phyloP scores from a whole-genome alignment of 2,329 filamentous ascomycete species.

The Zymoseptoria ardabiliae region DNA sequence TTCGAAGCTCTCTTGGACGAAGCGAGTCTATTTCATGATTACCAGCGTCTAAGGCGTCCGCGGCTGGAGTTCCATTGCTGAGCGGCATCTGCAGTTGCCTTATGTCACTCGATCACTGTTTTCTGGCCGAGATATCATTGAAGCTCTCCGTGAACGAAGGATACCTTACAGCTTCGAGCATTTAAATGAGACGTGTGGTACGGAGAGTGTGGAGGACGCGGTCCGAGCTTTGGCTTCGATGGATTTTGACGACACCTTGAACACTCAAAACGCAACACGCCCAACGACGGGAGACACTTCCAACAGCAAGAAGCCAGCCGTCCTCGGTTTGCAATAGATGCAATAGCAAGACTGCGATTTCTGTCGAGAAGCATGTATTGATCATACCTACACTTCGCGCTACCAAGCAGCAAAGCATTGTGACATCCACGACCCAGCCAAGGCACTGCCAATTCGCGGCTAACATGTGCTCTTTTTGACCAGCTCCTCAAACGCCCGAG shows the following conservation, averaged over 20 bases:
- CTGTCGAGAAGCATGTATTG: not conserved
- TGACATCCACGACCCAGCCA: not conserved
- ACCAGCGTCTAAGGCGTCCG: conserved; percentile 20
- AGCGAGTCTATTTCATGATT: conserved; percentile 1
- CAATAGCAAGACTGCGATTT: not conserved
- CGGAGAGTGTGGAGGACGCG: not conserved
- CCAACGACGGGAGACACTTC: not conserved
- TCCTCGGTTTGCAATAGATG: not conserved
- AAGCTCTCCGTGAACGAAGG: not conserved
- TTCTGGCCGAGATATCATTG: not conserved
- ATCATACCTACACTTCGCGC: not conserved
- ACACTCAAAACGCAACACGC: no score
- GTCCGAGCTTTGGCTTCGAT: not conserved
- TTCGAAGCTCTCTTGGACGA: not conserved
- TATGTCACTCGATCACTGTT: not conserved
- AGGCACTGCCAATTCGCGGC: not conserved
- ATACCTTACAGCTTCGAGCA: not conserved
- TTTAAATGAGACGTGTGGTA: not conserved
- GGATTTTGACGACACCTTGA: no score
- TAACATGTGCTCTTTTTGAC: not conserved
- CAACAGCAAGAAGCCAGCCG: not conserved
- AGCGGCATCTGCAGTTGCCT: not conserved
- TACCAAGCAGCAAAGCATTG: not conserved
- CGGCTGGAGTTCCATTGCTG: conserved; percentile 6
- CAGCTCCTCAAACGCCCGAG: not conserved